Base-by-base conservation (phyloP, 352 stramenopile genomes). In the Globisporangium middletonii region DNA sequence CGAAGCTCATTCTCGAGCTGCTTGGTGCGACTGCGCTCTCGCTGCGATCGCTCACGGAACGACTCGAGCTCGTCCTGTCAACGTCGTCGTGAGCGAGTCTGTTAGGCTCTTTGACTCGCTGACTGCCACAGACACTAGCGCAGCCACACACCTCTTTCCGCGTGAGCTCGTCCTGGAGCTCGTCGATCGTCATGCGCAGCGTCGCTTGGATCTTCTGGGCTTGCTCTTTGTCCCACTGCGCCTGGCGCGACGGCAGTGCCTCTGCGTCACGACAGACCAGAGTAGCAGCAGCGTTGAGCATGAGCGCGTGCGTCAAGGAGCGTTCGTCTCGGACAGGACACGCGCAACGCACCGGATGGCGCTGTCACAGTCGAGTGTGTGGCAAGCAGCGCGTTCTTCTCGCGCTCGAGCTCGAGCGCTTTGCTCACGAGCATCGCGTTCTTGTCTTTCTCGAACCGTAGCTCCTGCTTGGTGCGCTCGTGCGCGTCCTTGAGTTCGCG, bases 401-500 rank as follows among this genome's bases (percentile, higher is more conserved):
- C 76, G 11, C 75, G 76, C 53, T 91, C 81, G 0, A 91, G 73
- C 53, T 91, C 76, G 0, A 91, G 56, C 1, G 79, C 81, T 41
- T 86, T 85, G 37, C 67, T 72, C 18, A 91, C 72, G 35, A 89
- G 67, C 48, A 75, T 77, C 35, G 75, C 82, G 46, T 92, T 92
- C 63, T 89, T 89, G 16, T 87, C 77, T 51, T 92, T 88, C 58
- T 92, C 79, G 3, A 73, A 53, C n/a, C 69, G 67, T n/a, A 92
- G 50, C 16, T 91, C 82, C 27, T 80, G 71, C 57, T 83, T 81
- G 2, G 79, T 50, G 23, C 75, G 68, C 1, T 81, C 74, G 9
- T 88, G 67, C 4, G 71, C 71, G 6, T 87, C 75, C 61, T 90
- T 83, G 2, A 90, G 65, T 8, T 89, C 75, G 48, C 68, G 76